Evolutionary conservation across 108 stramenopile genomes (phyloP).

Genomic region (Hondaea fermentalgiana): DNA sequence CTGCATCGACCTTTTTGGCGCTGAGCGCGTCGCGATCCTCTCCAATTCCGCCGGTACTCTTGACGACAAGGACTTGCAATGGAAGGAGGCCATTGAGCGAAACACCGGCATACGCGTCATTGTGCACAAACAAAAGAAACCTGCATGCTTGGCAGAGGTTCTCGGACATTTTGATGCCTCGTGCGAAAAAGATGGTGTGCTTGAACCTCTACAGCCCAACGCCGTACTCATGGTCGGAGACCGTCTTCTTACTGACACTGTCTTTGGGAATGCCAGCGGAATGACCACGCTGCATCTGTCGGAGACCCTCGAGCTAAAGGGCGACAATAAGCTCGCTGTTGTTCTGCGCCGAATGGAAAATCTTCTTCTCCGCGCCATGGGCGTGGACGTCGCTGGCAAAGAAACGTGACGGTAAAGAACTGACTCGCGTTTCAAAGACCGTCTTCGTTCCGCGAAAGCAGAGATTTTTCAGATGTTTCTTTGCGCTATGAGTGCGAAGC

Average conservation of each 20-base stretch:
- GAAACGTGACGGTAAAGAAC: no score
- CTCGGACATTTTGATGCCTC: slow-evolving; percentile 28
- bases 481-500: not conserved
- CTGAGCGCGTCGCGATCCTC: slow-evolving; percentile 24
- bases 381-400: not conserved
- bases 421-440: no score
- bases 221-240: slow-evolving; percentile 38
- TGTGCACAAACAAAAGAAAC: slow-evolving; percentile 36
- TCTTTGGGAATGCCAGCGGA: slow-evolving; percentile 38
- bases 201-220: not conserved
- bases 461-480: no score
- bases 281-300: slow-evolving; percentile 37
- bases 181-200: not conserved
- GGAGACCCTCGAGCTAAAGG: not conserved
- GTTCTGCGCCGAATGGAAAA: not conserved
- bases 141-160: slow-evolving; percentile 30
- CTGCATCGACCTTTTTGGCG: slow-evolving; percentile 26
- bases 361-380: not conserved
- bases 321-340: not conserved
- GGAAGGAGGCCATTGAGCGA: slow-evolving; percentile 23
- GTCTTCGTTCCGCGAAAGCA: no score
- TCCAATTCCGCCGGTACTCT: slow-evolving; percentile 40
- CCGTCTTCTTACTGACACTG: slow-evolving; percentile 40
- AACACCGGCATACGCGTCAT: slow-evolving; percentile 34
- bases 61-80: slow-evolving; percentile 23